Evolutionary conservation across 192 early-diverging fungal species (phyloP), one percentile per base, ranked within the genome.

Genomic region (Coemansia sp.): DNA sequence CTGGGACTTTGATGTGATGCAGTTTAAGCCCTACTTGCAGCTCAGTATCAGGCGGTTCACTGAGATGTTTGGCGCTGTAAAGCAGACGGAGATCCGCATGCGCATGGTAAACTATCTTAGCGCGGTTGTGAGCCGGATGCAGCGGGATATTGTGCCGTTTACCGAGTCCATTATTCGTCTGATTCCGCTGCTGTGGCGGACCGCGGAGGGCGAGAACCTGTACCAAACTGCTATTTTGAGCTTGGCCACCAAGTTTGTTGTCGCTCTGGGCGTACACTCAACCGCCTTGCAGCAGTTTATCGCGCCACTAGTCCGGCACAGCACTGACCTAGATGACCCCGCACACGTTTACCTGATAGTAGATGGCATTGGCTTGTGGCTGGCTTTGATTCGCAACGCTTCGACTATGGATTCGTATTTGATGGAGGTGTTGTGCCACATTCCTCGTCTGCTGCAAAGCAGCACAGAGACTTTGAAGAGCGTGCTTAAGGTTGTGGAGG

Each of bases 321-420:
- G 92, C 74, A 73, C 93, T 11, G 85, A 92, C 56, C 82, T 86
- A 0, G 83, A 68, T 40, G 73, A 83, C 39, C 86, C 85, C 51
- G 72, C 74, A 2, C 89, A 93, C 76, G 78, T 93, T 6, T 95
- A 94, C 57, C 62, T 97, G 60, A 83, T 95, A 24, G 95, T 96
- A 64, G 95, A 97, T 62, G 92, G 88, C 2, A 80, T 96, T n/a
- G 93, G 95, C 59, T 82, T 97, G 14, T 96, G 94, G 95, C 85
- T 86, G 42, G 86, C 88, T 4, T 86, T 89, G 0, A n/a, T 97
- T 11, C 89, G 91, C 81, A 92, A 89, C 70, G 76, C 89, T 0
- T 59, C 87, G 0, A 31, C 66, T 10, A 70, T 82, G 21, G 87
- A 85, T 9, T 73, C 77, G 8, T 72, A 82, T 37, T 53, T 97